Conservation (phyloP, 306 rosid genomes). For the Glycine tomentella region DNA sequence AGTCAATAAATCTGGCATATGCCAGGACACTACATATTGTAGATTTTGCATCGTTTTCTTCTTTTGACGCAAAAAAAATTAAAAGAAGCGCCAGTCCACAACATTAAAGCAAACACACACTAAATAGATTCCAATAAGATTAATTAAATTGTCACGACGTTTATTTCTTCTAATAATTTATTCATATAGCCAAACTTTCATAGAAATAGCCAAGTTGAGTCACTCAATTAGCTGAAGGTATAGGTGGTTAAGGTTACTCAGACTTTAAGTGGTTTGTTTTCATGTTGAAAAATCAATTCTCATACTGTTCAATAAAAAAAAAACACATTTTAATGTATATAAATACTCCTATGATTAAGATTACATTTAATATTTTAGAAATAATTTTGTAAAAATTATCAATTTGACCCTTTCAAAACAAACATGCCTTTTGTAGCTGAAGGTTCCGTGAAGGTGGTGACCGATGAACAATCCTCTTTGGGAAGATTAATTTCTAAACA, state of each 20-base stretch:
- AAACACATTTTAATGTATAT: too few relatives aligned
- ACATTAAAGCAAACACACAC: too few relatives aligned
- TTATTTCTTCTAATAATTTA: background rate
- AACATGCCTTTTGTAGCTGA: background rate
- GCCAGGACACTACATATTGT: too few relatives aligned
- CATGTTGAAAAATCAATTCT: too few relatives aligned
- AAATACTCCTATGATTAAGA: background rate
- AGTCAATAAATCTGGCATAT: too few relatives aligned
- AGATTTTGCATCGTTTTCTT: too few relatives aligned
- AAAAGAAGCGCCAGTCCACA: too few relatives aligned
- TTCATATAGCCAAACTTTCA: background rate
- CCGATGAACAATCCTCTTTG: background rate
- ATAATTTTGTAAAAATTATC: background rate
- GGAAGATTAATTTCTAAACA: background rate
- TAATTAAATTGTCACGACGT: background rate
- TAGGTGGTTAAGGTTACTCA: background rate
- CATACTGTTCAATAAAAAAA: background rate
- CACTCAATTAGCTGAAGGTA: background rate
- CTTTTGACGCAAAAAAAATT: too few relatives aligned
- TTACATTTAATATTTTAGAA: background rate
- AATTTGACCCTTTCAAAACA: background rate
- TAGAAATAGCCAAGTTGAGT: background rate
- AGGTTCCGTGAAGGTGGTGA: too few relatives aligned
- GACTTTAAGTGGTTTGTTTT: background rate
- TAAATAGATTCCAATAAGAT: too few relatives aligned